Evolutionary conservation across 371 early-diverging fungal genomes (phyloP).

Genomic region (Lichtheimia ornata): DNA sequence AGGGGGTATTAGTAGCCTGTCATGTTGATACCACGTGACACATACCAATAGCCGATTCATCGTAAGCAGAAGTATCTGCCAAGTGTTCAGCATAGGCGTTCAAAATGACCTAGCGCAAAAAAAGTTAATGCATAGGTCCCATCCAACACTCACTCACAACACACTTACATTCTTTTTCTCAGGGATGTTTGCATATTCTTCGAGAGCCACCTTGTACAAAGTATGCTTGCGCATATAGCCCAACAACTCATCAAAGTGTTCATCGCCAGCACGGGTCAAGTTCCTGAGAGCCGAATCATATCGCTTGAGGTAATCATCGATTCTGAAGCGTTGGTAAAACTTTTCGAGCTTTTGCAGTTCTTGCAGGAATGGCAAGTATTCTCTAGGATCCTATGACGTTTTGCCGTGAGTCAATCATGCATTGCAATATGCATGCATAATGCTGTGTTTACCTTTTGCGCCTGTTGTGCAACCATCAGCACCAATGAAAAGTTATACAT

Average conservation of each 20-base stretch:
- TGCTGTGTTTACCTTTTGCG: slow-evolving; percentile 63
- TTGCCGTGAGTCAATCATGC: not conserved
- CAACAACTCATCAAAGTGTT: slow-evolving; percentile 68
- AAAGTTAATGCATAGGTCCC: slow-evolving; percentile 5
- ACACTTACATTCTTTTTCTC: slow-evolving; percentile 39
- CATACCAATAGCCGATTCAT: slow-evolving; percentile 70
- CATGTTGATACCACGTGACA: slow-evolving; percentile 4
- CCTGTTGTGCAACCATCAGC: slow-evolving; percentile 92
- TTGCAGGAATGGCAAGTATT: slow-evolving; percentile 89
- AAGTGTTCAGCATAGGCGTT: slow-evolving; percentile 69
- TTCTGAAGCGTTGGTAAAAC: slow-evolving; percentile 81
- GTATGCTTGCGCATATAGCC: slow-evolving; percentile 66
- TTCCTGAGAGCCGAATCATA: slow-evolving; percentile 71
- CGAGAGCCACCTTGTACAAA: slow-evolving; percentile 67
- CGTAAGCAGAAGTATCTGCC: slow-evolving; percentile 53
- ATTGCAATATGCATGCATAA: not conserved
- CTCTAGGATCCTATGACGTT: slow-evolving; percentile 79
- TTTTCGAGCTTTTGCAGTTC: slow-evolving; percentile 74
- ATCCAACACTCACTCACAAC: not conserved
- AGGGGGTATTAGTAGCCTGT: not conserved
- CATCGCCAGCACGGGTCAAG: slow-evolving; percentile 64
- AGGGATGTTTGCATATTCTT: slow-evolving; percentile 52
- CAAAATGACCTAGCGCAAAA: slow-evolving; percentile 46
- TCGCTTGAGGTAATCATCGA: slow-evolving; percentile 85
- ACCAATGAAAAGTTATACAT: slow-evolving; percentile 93